Conservation (phyloP, 129 eudicot genomes). For the Smallanthus sonchifolius region DNA sequence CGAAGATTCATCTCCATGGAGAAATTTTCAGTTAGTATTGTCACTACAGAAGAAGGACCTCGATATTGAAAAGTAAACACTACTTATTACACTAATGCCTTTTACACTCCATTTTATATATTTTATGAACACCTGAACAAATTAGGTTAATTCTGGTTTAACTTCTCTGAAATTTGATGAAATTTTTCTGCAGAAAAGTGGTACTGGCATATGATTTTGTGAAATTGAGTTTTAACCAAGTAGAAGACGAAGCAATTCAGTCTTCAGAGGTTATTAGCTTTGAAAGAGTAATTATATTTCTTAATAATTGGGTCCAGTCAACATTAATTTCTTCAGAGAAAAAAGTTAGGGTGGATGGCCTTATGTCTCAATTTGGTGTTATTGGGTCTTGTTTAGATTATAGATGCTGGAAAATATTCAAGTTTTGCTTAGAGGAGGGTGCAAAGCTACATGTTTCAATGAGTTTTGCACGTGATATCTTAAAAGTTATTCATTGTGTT, state of each 20-base stretch:
- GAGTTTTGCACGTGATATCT: conserved; percentile 52
- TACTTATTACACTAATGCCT: background rate
- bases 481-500: conserved; percentile 62
- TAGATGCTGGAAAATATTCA: conserved; percentile 82
- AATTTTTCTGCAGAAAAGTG: conserved; percentile 57
- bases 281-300: conserved; percentile 46
- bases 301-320: conserved; percentile 79
- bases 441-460: conserved; percentile 36
- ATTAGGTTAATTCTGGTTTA: background rate
- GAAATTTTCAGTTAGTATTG: conserved; percentile 57
- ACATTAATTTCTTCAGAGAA: conserved; percentile 71
- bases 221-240: conserved; percentile 35
- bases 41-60: conserved; percentile 47
- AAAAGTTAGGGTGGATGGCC: conserved; percentile 40
- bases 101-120: background rate
- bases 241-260: conserved; percentile 29
- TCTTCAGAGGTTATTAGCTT: conserved; percentile 44
- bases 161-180: background rate
- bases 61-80: conserved; percentile 35
- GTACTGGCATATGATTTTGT: conserved; percentile 63
- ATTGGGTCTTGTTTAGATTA: conserved; percentile 54
- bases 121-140: no score
- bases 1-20: conserved; percentile 48
- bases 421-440: conserved; percentile 65
- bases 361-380: conserved; percentile 26